These are phyloP conservation scores for Cladophialophora yegresii DNA, from an alignment of 2,329 filamentous ascomycete genomes.

Conservation along the genomic window DNA sequence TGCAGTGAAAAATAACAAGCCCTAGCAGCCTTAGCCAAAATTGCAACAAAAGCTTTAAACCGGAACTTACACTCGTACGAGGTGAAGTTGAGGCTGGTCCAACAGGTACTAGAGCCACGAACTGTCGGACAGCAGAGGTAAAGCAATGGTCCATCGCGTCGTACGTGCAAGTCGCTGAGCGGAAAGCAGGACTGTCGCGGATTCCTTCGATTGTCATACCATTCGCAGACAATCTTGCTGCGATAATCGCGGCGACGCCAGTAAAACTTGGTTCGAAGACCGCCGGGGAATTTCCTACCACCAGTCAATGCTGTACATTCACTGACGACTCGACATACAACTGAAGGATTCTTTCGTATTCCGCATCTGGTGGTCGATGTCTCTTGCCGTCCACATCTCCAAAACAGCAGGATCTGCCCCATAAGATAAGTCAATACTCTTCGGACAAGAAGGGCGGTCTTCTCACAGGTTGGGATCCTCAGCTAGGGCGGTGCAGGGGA, in stretches of 20 bases:
- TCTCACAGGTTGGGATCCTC: conserved; percentile 30
- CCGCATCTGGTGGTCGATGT: conserved; percentile 20
- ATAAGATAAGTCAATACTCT: conserved; percentile 1
- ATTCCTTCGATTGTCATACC: conserved; percentile 46
- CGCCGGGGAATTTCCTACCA: conserved; percentile 32
- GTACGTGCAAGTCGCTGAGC: conserved; percentile 50
- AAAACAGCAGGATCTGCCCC: conserved; percentile 25
- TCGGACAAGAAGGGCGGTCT: not conserved
- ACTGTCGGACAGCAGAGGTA: conserved; percentile 44
- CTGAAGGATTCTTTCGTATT: conserved; percentile 29
- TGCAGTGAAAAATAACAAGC: conserved; percentile 60
- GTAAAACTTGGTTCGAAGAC: conserved; percentile 46
- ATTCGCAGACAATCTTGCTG: conserved; percentile 57
- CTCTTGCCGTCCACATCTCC: conserved; percentile 14
- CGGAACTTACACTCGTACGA: conserved; percentile 54
- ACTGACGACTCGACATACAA: conserved; percentile 14
- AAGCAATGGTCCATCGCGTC: conserved; percentile 44
- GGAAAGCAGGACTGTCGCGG: conserved; percentile 53
- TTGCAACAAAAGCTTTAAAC: conserved; percentile 15
- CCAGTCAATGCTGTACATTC: not conserved
- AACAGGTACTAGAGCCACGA: conserved; percentile 41
- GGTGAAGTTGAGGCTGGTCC: conserved; percentile 58
- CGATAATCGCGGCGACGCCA: conserved; percentile 55
- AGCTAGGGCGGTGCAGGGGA: conserved; percentile 31
- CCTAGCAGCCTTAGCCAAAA: conserved; percentile 39